Conservation (phyloP, 2,329 filamentous ascomycete species). For the Pyrenophora graminea region DNA sequence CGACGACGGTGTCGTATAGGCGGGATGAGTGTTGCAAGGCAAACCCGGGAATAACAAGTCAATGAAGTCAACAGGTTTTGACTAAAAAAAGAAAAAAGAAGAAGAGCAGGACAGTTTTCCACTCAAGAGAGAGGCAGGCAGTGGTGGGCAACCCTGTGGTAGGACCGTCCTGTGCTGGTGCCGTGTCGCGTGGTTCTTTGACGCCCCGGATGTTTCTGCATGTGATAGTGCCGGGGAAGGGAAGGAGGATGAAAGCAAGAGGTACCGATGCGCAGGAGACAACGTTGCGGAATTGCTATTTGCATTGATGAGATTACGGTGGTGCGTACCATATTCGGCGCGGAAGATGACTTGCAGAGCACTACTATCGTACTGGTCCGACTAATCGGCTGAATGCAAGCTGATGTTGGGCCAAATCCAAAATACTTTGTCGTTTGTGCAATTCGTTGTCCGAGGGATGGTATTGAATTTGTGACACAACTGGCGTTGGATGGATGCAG, state of each 20-base stretch:
- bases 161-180: slow-evolving; percentile 5
- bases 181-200: slow-evolving; percentile 23
- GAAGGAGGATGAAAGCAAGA: slow-evolving; percentile 4
- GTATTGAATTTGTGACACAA: slow-evolving; percentile 1
- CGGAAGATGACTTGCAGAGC: slow-evolving; percentile 23
- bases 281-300: slow-evolving; percentile 2
- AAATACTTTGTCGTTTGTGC: too few species aligned
- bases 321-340: slow-evolving; percentile 12
- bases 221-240: slow-evolving; percentile 1
- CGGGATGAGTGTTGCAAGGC: slow-evolving; percentile 6
- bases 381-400: slow-evolving; percentile 18
- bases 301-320: slow-evolving; percentile 7
- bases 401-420: not conserved
- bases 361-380: slow-evolving; percentile 5
- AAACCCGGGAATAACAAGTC: slow-evolving; percentile 4
- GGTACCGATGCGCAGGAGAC: slow-evolving; percentile 2
- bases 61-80: slow-evolving; percentile 15
- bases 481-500: not conserved
- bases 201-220: slow-evolving; percentile 16
- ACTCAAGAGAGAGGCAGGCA: slow-evolving; percentile 10
- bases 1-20: not conserved
- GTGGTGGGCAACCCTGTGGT: slow-evolving; percentile 6
- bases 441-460: slow-evolving; percentile 1
- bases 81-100: slow-evolving; percentile 11
- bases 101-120: slow-evolving; percentile 10